Base-by-base conservation (phyloP, 768 basidiomycete genomes). In the Boletus insuetus region DNA sequence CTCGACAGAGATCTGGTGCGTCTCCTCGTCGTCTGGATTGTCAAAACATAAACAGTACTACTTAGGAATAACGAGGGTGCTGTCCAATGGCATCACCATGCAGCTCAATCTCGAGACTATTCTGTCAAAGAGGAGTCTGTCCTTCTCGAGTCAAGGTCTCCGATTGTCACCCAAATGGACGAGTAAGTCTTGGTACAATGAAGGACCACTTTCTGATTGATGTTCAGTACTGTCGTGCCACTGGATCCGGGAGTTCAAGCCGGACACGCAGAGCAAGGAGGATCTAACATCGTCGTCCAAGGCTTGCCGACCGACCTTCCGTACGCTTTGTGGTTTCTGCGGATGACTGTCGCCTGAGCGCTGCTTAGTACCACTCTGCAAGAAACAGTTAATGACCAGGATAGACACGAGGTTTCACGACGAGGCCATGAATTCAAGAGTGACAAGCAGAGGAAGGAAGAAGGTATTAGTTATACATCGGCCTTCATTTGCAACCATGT, bases 1-100 rank as follows among this genome's bases (percentile, higher is more conserved):
- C n/a, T 42, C 53, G 11, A 49, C 47, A 16, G 41, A 54, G 22
- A 17, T 43, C 6, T 43, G 32, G 53, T 49, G 53, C 29, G 53
- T 42, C 12, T 29, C 17, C 42, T 24, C 31, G 7, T 24, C 14
- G 1, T 19, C 8, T 34, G 38, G 16, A 34, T 34, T 9, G 14
- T 19, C 17, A 2, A 16, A 20, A 20, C 11, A 29, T 29, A 29
- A 29, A 29, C 26, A 9, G 9, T 29, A 29, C 8, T 14, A 7
- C 19, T 11, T 24, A 54, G 53, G 46, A 43, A 54, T 20, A 54
- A 42, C 24, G 46, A 53, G 46, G 42, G n/a, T 9, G 8, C 26
- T 29, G 26, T 29, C 9, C 26, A 29, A 29, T 3, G 17, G 7
- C 12, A 4, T 26, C 16, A 34, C 2, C 31, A 26, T 39, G 38